These are phyloP conservation scores for Neostapfia colusana DNA, from an alignment of 176 grass and related monocot species.

Conservation along the genomic window DNA sequence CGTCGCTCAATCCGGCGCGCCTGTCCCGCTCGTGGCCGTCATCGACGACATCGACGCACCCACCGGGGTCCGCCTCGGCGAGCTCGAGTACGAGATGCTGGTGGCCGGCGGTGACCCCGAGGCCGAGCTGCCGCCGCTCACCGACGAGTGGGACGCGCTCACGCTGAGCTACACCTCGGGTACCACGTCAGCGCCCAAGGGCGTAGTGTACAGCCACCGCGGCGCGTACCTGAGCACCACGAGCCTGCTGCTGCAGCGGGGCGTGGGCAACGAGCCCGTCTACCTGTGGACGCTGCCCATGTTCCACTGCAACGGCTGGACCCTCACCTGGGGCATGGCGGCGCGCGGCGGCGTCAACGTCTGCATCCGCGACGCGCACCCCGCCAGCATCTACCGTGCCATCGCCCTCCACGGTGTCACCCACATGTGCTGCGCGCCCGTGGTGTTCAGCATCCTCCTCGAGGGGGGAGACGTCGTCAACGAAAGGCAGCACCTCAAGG, in stretches of 20 bases:
- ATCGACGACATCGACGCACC: conserved; percentile 61
- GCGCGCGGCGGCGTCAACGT: conserved; percentile 67
- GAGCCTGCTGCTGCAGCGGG: conserved; percentile 61
- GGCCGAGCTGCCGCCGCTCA: background rate
- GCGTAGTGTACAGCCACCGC: conserved; percentile 74
- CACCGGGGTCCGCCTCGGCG: conserved; percentile 48
- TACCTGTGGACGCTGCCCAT: conserved; percentile 86
- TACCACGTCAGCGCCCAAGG: conserved; percentile 70
- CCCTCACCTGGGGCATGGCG: conserved; percentile 75
- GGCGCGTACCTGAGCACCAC: conserved; percentile 45
- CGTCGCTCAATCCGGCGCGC: background rate
- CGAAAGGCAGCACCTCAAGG: background rate
- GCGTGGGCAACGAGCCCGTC: conserved; percentile 50
- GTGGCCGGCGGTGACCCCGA: conserved; percentile 32
- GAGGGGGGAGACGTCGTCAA: background rate
- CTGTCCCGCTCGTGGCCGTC: conserved; percentile 48
- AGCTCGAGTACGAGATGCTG: conserved; percentile 64
- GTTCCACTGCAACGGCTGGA: conserved; percentile 92
- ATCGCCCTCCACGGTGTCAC: background rate
- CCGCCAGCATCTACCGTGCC: background rate
- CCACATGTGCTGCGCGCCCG: background rate
- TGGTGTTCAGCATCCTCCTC: background rate
- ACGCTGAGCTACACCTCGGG: conserved; percentile 71
- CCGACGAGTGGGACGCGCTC: conserved; percentile 66
- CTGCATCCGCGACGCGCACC: conserved; percentile 8